Evolutionary conservation across 2,329 filamentous ascomycete genomes (phyloP), one percentile per base, ranked within the genome.

Genomic region (Diplocarpon rosae): DNA sequence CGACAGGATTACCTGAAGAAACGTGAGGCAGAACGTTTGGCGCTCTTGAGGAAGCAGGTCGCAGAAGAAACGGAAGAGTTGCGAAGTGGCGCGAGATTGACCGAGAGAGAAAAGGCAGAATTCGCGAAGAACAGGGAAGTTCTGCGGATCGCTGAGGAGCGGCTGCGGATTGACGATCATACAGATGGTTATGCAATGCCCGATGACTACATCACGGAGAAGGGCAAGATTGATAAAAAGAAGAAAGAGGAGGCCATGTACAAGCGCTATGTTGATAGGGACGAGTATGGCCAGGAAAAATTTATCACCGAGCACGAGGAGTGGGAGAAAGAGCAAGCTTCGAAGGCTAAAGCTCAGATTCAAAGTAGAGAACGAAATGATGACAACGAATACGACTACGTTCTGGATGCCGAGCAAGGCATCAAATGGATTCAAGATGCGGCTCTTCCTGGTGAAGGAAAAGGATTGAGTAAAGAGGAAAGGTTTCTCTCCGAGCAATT

Each of bases 1-100:
- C 78, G 92, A 49, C 89, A 95, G 60, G 83, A 92, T 53, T 98
- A 98, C 60, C 71, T 98, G 27, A 87, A 88, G 64, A 96, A 98
- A 69, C 76, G 92, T 51, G 89, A 95, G 62, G 71, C 83, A 0
- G 87, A 96, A 63, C 78, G 86, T 48, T 66, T 98, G 13, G 85
- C 85, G 0, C 67, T 98, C n/a, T 66, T 98, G 39, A 78, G 89
- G 28, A 86, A 85, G 58, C 90, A 96, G 59, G 92, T 98, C 2
- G 78, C 79, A 0, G 90, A 96, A 55, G 92, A 98, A 62, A 80
- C 80, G 1, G 78, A 82, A 16, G 89, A 95, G 61, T 64, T 93
- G 42, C 74, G 79, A 37, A 85, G 83, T 34, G 87, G 89, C 37
- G 80, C 80, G 1, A 73, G 74, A 37, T 64, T 98, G 13, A 86